phyloP scores from a whole-genome alignment of 2,329 filamentous ascomycete genomes.

The Pseudocercospora musae region DNA sequence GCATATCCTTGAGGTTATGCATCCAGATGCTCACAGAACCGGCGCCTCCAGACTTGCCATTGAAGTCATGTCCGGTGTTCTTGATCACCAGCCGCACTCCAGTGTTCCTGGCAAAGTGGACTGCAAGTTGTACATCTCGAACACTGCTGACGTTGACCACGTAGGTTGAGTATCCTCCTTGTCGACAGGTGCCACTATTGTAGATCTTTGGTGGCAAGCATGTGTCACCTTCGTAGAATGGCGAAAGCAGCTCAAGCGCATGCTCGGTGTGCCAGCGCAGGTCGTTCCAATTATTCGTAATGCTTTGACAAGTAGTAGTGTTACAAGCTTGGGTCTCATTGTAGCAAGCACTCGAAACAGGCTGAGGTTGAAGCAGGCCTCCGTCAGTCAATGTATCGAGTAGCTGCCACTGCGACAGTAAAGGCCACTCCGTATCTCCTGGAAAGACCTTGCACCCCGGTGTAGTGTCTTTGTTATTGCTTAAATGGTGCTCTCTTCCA shows the following conservation, averaged over 20 bases:
- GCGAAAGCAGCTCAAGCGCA: not conserved
- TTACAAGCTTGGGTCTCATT: not conserved
- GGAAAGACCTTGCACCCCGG: not conserved
- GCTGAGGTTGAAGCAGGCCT: not conserved
- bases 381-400: not conserved
- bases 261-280: not conserved
- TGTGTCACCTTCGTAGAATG: not conserved
- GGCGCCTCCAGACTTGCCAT: slow-evolving; percentile 59
- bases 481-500: too few relatives aligned
- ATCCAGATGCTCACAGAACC: slow-evolving; percentile 58
- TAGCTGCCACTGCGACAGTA: not conserved
- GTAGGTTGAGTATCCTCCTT: not conserved
- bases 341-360: not conserved
- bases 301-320: not conserved
- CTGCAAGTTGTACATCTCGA: slow-evolving; percentile 22
- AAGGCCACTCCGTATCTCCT: not conserved
- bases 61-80: slow-evolving; percentile 25
- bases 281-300: not conserved
- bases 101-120: slow-evolving; percentile 39
- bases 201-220: slow-evolving; percentile 2
- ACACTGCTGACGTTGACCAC: not conserved
- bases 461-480: not conserved
- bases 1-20: slow-evolving; percentile 50
- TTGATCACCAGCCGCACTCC: slow-evolving; percentile 4
- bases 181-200: not conserved